phyloP scores from a whole-genome alignment of 306 rosid species.

The Potentilla sterilis region DNA sequence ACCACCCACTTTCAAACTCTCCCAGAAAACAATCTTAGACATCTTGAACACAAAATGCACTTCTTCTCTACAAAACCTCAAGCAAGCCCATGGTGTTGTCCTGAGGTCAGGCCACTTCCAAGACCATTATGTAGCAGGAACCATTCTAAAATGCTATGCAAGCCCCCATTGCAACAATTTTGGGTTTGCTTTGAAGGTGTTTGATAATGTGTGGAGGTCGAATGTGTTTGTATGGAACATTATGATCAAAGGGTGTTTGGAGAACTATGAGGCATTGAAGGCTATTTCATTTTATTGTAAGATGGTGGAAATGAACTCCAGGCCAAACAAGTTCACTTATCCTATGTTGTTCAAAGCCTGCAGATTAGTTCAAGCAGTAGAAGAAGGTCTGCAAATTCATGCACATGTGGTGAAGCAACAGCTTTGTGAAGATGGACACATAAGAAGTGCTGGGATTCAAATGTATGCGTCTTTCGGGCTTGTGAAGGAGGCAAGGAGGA shows the following conservation, averaged over 20 bases:
- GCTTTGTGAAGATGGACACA: conserved; percentile 41
- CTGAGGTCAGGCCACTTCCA: conserved; percentile 49
- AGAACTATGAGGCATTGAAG: conserved; percentile 34
- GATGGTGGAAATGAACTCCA: conserved; percentile 39
- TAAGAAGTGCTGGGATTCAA: conserved; percentile 58
- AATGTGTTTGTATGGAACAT: conserved; percentile 65
- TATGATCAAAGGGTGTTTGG: conserved; percentile 49
- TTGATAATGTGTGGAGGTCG: conserved; percentile 42
- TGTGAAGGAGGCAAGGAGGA: conserved; percentile 36
- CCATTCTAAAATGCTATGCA: conserved; percentile 41
- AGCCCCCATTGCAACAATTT: conserved; percentile 40
- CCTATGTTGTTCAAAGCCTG: conserved; percentile 59
- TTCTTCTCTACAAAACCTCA: conserved; percentile 42
- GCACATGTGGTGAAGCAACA: conserved; percentile 51
- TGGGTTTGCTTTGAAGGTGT: conserved; percentile 41
- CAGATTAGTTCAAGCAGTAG: conserved; percentile 29
- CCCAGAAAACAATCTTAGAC: conserved; percentile 50
- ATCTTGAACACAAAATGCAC: conserved; percentile 41
- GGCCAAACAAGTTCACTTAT: conserved; percentile 60
- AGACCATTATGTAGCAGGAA: conserved; percentile 59
- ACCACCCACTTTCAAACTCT: conserved; percentile 32
- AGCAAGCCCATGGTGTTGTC: conserved; percentile 45
- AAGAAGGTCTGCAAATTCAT: conserved; percentile 54
- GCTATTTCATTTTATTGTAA: conserved; percentile 37
- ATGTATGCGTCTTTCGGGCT: conserved; percentile 54